Evolutionary conservation across 2,329 filamentous ascomycete species (phyloP).

Genomic region (Paraphoma chrysanthemicola): DNA sequence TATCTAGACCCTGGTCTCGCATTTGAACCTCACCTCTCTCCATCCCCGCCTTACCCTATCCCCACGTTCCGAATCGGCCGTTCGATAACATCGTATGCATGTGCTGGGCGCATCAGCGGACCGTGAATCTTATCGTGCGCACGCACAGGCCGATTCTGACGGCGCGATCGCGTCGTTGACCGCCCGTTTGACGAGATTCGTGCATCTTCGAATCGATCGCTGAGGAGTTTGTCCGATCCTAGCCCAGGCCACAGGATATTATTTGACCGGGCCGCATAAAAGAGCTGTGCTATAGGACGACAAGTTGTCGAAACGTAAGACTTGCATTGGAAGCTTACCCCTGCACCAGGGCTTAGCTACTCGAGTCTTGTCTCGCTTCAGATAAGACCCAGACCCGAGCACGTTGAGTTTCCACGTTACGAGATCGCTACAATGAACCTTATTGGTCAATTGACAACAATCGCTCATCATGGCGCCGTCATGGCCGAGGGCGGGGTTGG

Average conservation of each 20-base stretch:
- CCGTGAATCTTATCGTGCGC: conserved; percentile 3
- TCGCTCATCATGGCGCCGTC: conserved; percentile 18
- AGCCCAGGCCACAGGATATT: background rate
- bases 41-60: conserved; percentile 20
- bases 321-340: conserved; percentile 25
- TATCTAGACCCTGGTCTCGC: conserved; percentile 28
- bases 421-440: conserved; percentile 15
- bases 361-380: conserved; percentile 17
- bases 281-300: background rate
- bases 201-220: conserved; percentile 6
- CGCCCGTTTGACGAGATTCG: conserved; percentile 12
- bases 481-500: conserved; percentile 37
- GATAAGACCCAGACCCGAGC: conserved; percentile 35
- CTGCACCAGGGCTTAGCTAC: conserved; percentile 23
- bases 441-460: conserved; percentile 30
- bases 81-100: conserved; percentile 12
- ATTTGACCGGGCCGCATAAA: background rate
- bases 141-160: background rate
- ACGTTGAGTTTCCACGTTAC: conserved; percentile 29
- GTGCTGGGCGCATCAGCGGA: conserved; percentile 1
- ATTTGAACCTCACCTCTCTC: conserved; percentile 27
- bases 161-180: conserved; percentile 1
- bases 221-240: conserved; percentile 3
- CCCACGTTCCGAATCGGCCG: conserved; percentile 18
- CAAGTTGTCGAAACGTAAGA: conserved; percentile 30